Evolutionary conservation across 2,329 filamentous ascomycete genomes (phyloP).

Genomic region (Myriangium duriaei): DNA sequence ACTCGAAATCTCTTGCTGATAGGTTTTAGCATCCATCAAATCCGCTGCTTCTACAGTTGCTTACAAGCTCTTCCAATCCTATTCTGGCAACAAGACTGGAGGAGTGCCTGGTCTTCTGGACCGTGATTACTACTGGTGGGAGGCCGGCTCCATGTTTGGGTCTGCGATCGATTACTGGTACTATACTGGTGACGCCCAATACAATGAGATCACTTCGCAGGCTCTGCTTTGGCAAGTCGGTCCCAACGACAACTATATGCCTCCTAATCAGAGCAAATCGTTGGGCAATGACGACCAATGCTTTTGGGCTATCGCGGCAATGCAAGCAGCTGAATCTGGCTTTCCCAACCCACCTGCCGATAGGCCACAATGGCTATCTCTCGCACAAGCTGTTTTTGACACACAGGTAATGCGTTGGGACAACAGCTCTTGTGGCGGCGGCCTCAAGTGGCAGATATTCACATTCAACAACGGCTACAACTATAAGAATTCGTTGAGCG

Average conservation of each 20-base stretch:
- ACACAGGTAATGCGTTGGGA: slow-evolving; percentile 27
- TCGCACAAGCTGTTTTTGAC: slow-evolving; percentile 32
- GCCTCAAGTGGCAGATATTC: slow-evolving; percentile 29
- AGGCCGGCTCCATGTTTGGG: slow-evolving; percentile 50
- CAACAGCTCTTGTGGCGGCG: slow-evolving; percentile 24
- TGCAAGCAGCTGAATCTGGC: slow-evolving; percentile 42
- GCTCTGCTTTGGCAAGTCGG: slow-evolving; percentile 49
- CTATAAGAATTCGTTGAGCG: slow-evolving; percentile 47
- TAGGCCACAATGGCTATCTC: slow-evolving; percentile 32
- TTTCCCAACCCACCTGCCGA: slow-evolving; percentile 29
- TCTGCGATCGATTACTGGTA: slow-evolving; percentile 60
- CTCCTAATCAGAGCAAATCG: slow-evolving; percentile 26
- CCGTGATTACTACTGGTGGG: slow-evolving; percentile 63
- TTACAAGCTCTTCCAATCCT: slow-evolving; percentile 39
- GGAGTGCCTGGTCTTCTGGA: slow-evolving; percentile 44
- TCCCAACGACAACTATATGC: slow-evolving; percentile 47
- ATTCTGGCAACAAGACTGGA: slow-evolving; percentile 41
- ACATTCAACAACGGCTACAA: slow-evolving; percentile 38
- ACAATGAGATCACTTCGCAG: slow-evolving; percentile 46
- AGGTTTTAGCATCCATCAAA: slow-evolving; percentile 29
- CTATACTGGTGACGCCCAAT: slow-evolving; percentile 50
- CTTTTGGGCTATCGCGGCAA: slow-evolving; percentile 46
- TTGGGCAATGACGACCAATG: slow-evolving; percentile 43
- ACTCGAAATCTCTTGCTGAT: neutral
- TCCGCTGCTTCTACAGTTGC: slow-evolving; percentile 30